These are phyloP conservation scores for Syzygium grande DNA, from an alignment of 345 rosid species.

Conservation along the genomic window DNA sequence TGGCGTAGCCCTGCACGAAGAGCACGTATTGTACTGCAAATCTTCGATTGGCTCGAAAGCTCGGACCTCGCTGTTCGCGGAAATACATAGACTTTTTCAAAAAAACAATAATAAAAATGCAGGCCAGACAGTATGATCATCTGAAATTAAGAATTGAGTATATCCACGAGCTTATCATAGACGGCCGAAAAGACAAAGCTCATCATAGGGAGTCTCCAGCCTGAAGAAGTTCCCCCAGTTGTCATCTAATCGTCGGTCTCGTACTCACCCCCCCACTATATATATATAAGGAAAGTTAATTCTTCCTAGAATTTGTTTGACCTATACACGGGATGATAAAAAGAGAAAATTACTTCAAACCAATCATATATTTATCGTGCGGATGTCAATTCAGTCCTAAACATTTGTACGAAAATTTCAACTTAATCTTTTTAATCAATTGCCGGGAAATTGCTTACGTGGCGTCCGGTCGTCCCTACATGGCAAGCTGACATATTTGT, in stretches of 20 bases:
- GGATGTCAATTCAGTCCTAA: no score
- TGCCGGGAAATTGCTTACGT: fast-evolving
- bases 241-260: background rate
- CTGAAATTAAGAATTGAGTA: background rate
- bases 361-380: background rate
- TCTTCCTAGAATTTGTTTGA: fast-evolving
- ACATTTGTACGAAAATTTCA: no score
- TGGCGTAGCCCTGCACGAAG: background rate
- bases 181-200: background rate
- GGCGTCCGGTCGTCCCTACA: fast-evolving
- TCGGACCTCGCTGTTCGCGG: background rate
- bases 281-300: background rate
- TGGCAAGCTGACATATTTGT: no score
- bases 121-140: background rate
- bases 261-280: no score
- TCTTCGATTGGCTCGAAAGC: background rate
- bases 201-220: background rate
- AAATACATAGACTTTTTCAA: background rate
- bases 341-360: background rate
- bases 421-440: no score
- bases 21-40: background rate
- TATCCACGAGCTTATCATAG: background rate
- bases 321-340: fast-evolving
- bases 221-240: background rate
- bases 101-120: background rate